Evolutionary conservation across 2,329 filamentous ascomycete species (phyloP), one percentile per base, ranked within the genome.

Genomic region (Lecanosticta acicola): DNA sequence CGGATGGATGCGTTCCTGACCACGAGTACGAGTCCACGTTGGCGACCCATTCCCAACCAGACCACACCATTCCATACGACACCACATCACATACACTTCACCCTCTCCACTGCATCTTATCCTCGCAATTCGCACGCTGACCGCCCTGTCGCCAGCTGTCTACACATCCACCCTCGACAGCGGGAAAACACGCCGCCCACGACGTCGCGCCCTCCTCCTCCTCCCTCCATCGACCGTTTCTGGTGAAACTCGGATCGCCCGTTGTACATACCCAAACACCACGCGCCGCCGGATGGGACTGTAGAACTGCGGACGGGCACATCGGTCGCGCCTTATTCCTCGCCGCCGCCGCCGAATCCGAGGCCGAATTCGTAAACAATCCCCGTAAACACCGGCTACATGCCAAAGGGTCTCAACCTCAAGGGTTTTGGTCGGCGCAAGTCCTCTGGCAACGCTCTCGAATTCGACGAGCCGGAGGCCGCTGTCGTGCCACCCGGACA

Each of bases 321-420:
- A 5, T 29, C 24, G 24, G 24, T 29, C 24, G 24, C 24, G 24
- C 24, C 24, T 29, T 11, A 29, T 29, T 29, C 24, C 24, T 29
- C 24, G 24, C 5, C 24, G 24, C 24, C 24, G 24, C 11, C 24
- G 24, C n/a, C n/a, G n/a, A n/a, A 29, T 11, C 24, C 7, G 24
- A 29, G 7, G 24, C 24, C 24, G 24, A 5, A 29, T 29, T 11
- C 24, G 11, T 29, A 7, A 29, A 11, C 5, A 29, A 29, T 29
- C 24, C 24, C 24, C 11, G 24, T 5, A 11, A 29, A 29, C 24
- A 59, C 56, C 59, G 57, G 50, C 52, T 57, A 43, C 45, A 78
- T 78, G 74, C 75, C 75, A 59, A 77, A 76, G 33, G 52, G 52
- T 61, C 77, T 78, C 63, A 64, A 76, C 39, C 72, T 75, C 41